These are phyloP conservation scores for Ustulina deusta DNA, from an alignment of 2,329 filamentous ascomycete species.

Conservation along the genomic window DNA sequence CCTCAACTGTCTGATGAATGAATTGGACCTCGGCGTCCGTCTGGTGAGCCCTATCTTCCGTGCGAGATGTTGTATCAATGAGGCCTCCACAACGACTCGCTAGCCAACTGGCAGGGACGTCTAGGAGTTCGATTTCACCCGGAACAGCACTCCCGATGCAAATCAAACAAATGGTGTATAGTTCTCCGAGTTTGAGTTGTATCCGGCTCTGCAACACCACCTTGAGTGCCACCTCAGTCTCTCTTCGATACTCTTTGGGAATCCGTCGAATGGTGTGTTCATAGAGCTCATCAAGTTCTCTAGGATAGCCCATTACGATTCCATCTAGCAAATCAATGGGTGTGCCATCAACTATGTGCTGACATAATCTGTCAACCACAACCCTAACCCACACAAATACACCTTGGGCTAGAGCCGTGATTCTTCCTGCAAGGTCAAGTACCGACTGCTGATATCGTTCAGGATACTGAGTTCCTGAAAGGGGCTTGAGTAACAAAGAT, in stretches of 20 bases:
- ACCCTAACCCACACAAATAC: constrained; percentile 1
- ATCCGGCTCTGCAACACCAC: neutral
- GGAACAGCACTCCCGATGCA: neutral
- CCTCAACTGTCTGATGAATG: constrained; percentile 8
- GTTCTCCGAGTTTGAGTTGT: neutral
- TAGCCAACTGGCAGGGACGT: neutral
- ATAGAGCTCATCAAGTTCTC: neutral
- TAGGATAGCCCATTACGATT: neutral
- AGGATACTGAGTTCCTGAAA: neutral
- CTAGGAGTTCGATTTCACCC: no score
- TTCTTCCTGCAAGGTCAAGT: neutral
- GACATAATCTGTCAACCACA: neutral
- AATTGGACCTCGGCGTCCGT: neutral
- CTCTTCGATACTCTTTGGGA: neutral
- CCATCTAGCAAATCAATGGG: neutral
- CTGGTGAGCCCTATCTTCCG: neutral
- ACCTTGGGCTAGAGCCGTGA: neutral
- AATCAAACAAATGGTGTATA: neutral
- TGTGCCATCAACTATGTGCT: constrained; percentile 2
- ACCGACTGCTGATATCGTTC: neutral
- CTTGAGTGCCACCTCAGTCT: constrained; percentile 2
- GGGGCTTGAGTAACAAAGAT: neutral
- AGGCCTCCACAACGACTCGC: neutral
- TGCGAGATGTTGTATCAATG: neutral
- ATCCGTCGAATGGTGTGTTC: neutral